Base-by-base conservation (phyloP, 768 basidiomycete species). In the Rubroboletus satanas region DNA sequence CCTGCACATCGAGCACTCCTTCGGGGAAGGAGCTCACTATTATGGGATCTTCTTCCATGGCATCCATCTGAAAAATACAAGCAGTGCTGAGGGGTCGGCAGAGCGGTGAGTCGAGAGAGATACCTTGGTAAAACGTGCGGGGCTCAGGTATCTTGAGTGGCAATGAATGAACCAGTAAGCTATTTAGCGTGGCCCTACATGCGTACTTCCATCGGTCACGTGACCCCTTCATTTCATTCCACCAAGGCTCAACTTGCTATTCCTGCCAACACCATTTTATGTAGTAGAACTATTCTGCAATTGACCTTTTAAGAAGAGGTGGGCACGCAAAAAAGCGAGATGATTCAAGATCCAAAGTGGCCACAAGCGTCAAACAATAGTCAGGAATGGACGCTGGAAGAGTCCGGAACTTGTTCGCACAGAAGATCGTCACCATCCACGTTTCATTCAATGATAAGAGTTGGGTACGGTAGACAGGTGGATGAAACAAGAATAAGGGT, bases 21-120 rank as follows among this genome's bases (percentile, higher is more conserved):
- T 59, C 62, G 21, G 61, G 58, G 56, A 62, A 63, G n/a, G 62
- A 46, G 38, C 49, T 60, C 42, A 39, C 53, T 49, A 71, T 55
- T 59, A 67, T 54, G 29, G 61, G 66, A 66, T 73, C 70, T 58
- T 63, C 68, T 56, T 71, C 71, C 71, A 71, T 72, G 37, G 60
- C 59, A 49, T 70, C 66, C 71, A 70, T 72, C 59, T 71, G 49
- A 49, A 41, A 37, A 48, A 14, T n/a, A 42, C n/a, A 18, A 21
- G 29, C 4, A 36, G 17, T 54, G 29, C 29, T 37, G 6, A 32
- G 35, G 17, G 12, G 17, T 32, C 15, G 7, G 17, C 48, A 37
- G 43, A 26, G 29, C 15, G 2, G 9, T 1, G n/a, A 29, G 28
- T 18, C 17, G 49, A 49, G 42, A 48, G 45, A 41, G 14, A 49